A percentile compares a stretch with the other conserved stretches of the same genome.
These are phyloP conservation scores for Urostyla sp. DNA, from an alignment of 73 alveolate genomes.

Conservation along the genomic window DNA sequence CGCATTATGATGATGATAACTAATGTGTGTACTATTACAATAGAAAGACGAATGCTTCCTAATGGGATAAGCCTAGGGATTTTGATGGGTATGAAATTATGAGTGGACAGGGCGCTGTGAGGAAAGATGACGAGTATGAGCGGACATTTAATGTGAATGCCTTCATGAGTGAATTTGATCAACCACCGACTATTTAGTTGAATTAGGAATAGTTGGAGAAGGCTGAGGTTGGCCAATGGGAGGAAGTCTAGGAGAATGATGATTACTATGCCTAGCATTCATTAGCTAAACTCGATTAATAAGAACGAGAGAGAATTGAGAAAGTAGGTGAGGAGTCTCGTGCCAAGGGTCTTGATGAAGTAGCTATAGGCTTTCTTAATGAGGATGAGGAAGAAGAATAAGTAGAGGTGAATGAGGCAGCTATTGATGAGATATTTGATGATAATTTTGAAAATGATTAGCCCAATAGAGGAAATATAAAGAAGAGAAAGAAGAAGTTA, in stretches of 20 bases:
- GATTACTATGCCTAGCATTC: conserved; percentile 29
- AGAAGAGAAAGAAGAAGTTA: too few species aligned
- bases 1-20: conserved; percentile 51
- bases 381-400: conserved; percentile 9
- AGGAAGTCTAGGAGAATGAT: conserved; percentile 30
- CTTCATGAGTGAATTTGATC: neutral
- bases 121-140: conserved; percentile 23
- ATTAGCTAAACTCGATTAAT: neutral
- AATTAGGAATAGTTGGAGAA: conserved; percentile 7
- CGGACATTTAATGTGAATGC: conserved; percentile 50
- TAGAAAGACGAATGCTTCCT: conserved; percentile 17
- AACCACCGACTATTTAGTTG: neutral
- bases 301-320: neutral
- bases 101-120: conserved; percentile 24
- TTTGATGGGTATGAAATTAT: conserved; percentile 53
- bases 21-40: conserved; percentile 34
- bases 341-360: conserved; percentile 26
- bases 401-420: neutral
- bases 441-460: too few species aligned
- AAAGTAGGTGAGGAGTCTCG: conserved; percentile 1
- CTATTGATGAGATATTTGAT: neutral
- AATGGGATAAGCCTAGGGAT: conserved; percentile 28
- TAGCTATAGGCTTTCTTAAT: neutral
- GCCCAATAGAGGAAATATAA: too few species aligned
- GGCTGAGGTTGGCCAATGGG: conserved; percentile 47